A percentile compares a stretch with the other conserved stretches of the same genome.
These are phyloP conservation scores for Naganishia onofrii DNA, from an alignment of 768 basidiomycete species.

Conservation along the genomic window DNA sequence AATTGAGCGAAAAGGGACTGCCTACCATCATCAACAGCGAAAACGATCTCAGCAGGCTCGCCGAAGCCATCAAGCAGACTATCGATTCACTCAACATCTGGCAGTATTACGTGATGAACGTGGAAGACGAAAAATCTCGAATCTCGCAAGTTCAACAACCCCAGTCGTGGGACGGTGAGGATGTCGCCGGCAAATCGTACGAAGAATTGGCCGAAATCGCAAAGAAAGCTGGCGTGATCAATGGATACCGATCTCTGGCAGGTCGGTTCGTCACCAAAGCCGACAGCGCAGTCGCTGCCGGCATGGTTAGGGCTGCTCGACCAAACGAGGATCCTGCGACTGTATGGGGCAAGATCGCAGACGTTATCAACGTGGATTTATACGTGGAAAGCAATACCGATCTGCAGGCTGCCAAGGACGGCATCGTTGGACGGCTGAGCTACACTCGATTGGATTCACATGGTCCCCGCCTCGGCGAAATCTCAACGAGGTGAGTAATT, in stretches of 20 bases:
- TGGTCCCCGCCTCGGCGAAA: constrained; percentile 79
- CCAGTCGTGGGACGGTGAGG: constrained; percentile 63
- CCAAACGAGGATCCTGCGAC: constrained; percentile 60
- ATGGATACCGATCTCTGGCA: constrained; percentile 61
- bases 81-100: constrained; percentile 72
- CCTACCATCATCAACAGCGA: constrained; percentile 68
- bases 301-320: constrained; percentile 67
- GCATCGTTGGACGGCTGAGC: constrained; percentile 70
- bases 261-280: constrained; percentile 66
- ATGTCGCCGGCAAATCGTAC: constrained; percentile 62
- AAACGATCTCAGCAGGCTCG: constrained; percentile 67
- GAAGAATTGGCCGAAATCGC: constrained; percentile 66
- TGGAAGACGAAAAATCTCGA: constrained; percentile 62
- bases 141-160: constrained; percentile 56
- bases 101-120: constrained; percentile 91
- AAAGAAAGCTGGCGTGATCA: constrained; percentile 59
- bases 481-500: constrained; percentile 61
- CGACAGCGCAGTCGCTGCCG: constrained; percentile 63
- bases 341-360: constrained; percentile 73
- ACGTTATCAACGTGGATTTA: constrained; percentile 81
- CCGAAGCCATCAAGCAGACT: constrained; percentile 62
- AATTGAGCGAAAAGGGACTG: constrained; percentile 65
- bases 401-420: constrained; percentile 66
- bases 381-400: constrained; percentile 87
- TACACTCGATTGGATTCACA: constrained; percentile 77